Conservation (phyloP, 164 flowering plant species). For the Brasenia schreberi region DNA sequence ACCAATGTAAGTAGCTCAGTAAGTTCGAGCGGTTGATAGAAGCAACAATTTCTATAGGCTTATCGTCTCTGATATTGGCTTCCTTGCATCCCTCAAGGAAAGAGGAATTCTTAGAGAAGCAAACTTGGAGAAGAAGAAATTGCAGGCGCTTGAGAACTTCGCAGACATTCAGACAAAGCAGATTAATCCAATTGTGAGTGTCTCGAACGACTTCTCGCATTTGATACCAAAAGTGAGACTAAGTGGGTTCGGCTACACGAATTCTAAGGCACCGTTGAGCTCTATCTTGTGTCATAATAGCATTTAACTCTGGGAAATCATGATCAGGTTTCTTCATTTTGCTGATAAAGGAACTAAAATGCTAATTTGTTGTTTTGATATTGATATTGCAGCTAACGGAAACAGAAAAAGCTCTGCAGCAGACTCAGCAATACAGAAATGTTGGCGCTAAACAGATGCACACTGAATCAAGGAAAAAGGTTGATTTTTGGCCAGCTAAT, state of each 20-base stretch:
- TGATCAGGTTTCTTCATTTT: neutral
- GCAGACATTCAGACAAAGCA: neutral
- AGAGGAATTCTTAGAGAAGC: neutral
- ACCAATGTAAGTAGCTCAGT: neutral
- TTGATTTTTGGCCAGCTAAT: neutral
- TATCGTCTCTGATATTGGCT: neutral
- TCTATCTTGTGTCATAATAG: no score
- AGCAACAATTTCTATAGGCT: neutral
- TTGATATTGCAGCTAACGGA: neutral
- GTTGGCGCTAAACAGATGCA: neutral
- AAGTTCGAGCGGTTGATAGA: neutral
- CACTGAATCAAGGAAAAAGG: neutral
- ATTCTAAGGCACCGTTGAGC: no score
- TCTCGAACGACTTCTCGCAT: neutral
- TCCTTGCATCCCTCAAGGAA: neutral
- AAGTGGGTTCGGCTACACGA: no score
- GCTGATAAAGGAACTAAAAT: neutral
- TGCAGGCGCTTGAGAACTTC: neutral
- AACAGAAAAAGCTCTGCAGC: neutral
- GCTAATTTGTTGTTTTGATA: neutral
- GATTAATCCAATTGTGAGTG: neutral
- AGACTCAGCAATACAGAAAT: neutral
- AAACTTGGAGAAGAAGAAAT: neutral
- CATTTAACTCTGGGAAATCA: no score
- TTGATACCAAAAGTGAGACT: no score